phyloP scores from a whole-genome alignment of 257 asterid species.

The Buddleja alternifolia region DNA sequence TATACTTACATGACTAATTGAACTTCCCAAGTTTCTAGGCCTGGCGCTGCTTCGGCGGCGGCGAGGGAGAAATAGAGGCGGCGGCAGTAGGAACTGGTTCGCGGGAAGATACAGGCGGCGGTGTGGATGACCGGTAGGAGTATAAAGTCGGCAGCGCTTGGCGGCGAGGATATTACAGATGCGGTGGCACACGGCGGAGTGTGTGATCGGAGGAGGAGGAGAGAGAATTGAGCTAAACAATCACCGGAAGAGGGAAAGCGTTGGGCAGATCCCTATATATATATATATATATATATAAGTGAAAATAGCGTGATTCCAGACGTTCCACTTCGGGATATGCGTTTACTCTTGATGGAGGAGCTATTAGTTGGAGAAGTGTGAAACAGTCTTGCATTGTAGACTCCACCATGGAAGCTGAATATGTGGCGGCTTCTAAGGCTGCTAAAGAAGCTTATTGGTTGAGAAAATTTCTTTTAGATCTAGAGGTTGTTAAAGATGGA shows the following conservation, averaged over 20 bases:
- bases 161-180: background rate
- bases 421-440: too few relatives aligned
- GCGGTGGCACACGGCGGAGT: background rate
- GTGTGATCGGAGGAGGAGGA: too few relatives aligned
- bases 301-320: too few relatives aligned
- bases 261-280: background rate
- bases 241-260: background rate
- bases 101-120: background rate
- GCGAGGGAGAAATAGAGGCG: background rate
- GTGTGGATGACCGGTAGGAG: background rate
- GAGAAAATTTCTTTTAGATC: too few relatives aligned
- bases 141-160: background rate
- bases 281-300: too few relatives aligned
- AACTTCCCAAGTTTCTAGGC: background rate
- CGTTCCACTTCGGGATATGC: too few relatives aligned
- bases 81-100: background rate
- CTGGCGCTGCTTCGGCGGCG: background rate
- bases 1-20: background rate
- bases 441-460: too few relatives aligned
- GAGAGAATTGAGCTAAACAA: background rate
- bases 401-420: too few relatives aligned
- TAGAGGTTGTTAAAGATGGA: too few relatives aligned
- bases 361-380: too few relatives aligned
- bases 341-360: too few relatives aligned
- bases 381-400: too few relatives aligned